Percentiles rank a stretch among this genome's conserved stretches.
These are phyloP conservation scores for Chlorella ohadii DNA, from an alignment of 139 green algal species.

Conservation along the genomic window DNA sequence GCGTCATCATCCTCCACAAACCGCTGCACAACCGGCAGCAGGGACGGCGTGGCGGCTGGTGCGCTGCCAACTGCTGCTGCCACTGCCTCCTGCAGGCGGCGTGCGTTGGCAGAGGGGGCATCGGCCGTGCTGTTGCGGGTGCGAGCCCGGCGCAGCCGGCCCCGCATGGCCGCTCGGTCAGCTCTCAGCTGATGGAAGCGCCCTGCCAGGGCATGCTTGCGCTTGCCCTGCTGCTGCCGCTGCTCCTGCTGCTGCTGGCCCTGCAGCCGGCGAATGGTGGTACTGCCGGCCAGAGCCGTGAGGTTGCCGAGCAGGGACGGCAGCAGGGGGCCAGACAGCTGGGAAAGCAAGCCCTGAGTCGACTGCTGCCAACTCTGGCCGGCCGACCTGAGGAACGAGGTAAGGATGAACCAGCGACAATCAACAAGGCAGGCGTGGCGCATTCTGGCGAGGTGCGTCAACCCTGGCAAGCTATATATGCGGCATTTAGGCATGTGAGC, in stretches of 20 bases:
- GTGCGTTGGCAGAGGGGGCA: not conserved
- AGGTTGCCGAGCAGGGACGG: not conserved
- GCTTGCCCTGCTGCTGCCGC: not conserved
- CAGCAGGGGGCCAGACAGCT: slow-evolving; percentile 2
- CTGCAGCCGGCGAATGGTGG: not conserved
- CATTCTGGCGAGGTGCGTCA: too few species aligned
- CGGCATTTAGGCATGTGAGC: too few species aligned
- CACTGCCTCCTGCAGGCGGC: not conserved
- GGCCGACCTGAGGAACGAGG: not conserved
- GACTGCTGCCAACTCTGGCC: not conserved
- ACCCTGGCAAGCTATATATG: too few species aligned
- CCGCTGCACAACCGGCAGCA: too few species aligned
- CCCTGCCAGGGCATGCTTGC: not conserved
- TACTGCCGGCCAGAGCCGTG: not conserved
- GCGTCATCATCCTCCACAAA: not conserved
- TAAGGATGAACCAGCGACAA: not conserved
- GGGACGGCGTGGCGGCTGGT: too few species aligned
- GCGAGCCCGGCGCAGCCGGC: not conserved
- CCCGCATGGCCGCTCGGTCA: not conserved
- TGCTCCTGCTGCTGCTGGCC: not conserved
- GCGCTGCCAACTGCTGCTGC: not conserved
- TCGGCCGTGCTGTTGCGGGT: not conserved
- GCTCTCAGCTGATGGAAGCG: slow-evolving; percentile 5
- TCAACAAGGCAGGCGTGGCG: not conserved
- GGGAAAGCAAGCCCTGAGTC: not conserved